Percentiles rank a stretch among this genome's conserved stretches.
These are phyloP conservation scores for Hericium alpestre DNA, from an alignment of 768 basidiomycete genomes.

Conservation along the genomic window DNA sequence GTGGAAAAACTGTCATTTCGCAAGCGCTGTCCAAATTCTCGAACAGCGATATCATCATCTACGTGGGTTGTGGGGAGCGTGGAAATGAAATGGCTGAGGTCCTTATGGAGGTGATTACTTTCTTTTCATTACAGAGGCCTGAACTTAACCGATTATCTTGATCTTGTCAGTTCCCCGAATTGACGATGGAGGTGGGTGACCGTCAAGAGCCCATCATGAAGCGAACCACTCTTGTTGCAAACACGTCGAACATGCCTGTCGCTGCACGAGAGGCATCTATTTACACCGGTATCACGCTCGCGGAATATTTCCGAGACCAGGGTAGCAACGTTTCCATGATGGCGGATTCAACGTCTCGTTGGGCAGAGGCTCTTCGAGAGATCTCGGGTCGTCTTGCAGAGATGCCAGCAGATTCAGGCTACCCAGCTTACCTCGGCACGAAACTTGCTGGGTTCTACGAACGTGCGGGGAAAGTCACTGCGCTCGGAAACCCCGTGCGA, in stretches of 20 bases:
- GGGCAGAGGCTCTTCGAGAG: slow-evolving; percentile 98
- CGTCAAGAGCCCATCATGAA: slow-evolving; percentile 99
- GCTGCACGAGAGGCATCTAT: slow-evolving; percentile 99
- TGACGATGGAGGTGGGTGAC: slow-evolving; percentile 84
- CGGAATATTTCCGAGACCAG: slow-evolving; percentile 99
- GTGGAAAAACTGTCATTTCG: slow-evolving; percentile 97
- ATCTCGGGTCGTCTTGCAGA: slow-evolving; percentile 98
- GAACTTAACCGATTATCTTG: slow-evolving; percentile 8
- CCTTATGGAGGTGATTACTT: slow-evolving; percentile 73
- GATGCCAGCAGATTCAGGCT: slow-evolving; percentile 99
- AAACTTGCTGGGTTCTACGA: slow-evolving; percentile 98
- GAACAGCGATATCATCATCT: slow-evolving; percentile 98
- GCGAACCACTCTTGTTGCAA: slow-evolving; percentile 95
- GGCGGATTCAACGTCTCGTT: slow-evolving; percentile 97
- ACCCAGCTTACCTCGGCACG: slow-evolving; percentile 92
- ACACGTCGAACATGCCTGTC: slow-evolving; percentile 99
- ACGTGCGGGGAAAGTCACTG: slow-evolving; percentile 91
- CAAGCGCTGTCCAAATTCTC: slow-evolving; percentile 97
- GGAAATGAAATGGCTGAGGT: slow-evolving; percentile 99
- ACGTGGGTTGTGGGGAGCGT: slow-evolving; percentile 98
- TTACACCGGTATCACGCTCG: slow-evolving; percentile 97
- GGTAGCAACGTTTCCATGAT: slow-evolving; percentile 98
- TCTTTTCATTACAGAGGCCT: background rate
- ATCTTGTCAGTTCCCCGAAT: slow-evolving; percentile 59
- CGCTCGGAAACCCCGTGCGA: slow-evolving; percentile 79